Conservation (phyloP, 306 rosid species). For the Rosa persica region DNA sequence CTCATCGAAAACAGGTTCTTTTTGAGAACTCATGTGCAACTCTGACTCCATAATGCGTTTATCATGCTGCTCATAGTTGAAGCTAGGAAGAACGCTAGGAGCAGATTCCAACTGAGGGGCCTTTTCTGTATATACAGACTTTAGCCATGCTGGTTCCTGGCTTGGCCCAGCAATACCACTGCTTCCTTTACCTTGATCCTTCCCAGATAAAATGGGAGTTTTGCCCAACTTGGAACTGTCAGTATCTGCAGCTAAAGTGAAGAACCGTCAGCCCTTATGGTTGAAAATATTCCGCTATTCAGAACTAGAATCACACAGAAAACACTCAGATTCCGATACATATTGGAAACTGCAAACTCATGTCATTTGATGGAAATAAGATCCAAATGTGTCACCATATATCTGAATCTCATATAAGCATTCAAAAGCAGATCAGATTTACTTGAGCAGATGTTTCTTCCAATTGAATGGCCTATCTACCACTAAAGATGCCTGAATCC, state of each 20-base stretch:
- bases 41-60: conserved; percentile 57
- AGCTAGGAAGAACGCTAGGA: conserved; percentile 59
- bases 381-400: background rate
- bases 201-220: conserved; percentile 42
- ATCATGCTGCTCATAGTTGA: conserved; percentile 57
- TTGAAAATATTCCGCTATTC: conserved; percentile 4
- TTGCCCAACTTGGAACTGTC: conserved; percentile 65
- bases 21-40: conserved; percentile 58
- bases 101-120: conserved; percentile 59
- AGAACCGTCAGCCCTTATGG: too few species aligned
- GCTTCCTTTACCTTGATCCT: conserved; percentile 60
- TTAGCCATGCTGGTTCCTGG: conserved; percentile 81
- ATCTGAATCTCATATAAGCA: background rate
- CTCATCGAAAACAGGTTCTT: conserved; percentile 80
- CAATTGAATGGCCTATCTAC: background rate
- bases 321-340: background rate
- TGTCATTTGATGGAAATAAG: background rate
- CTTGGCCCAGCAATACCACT: conserved; percentile 67
- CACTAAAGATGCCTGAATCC: background rate
- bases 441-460: background rate
- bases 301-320: background rate
- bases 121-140: conserved; percentile 65
- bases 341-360: background rate
- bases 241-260: conserved; percentile 53
- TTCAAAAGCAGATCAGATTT: background rate